phyloP scores from a whole-genome alignment of 225 moss, liverwort and hornwort genomes.

The Polytrichum commune region DNA sequence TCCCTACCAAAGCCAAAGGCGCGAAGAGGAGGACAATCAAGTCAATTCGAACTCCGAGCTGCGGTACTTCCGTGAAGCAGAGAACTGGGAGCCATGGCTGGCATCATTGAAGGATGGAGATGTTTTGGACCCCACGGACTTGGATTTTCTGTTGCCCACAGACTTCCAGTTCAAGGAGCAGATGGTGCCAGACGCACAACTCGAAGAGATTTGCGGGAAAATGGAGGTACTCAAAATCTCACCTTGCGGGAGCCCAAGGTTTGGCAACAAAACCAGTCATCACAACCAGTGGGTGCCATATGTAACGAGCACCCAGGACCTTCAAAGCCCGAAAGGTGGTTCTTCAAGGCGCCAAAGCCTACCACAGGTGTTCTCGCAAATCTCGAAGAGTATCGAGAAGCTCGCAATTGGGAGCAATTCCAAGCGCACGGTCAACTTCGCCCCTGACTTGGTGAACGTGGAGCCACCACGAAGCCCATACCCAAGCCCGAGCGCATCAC shows the following conservation, averaged over 20 bases:
- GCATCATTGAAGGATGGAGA: background rate
- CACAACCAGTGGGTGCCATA: conserved; percentile 7
- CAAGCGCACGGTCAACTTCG: background rate
- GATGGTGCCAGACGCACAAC: background rate
- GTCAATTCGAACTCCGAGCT: background rate
- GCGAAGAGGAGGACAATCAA: background rate
- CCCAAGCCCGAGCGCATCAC: background rate
- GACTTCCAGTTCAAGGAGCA: conserved; percentile 3
- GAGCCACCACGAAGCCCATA: background rate
- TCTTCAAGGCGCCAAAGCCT: background rate
- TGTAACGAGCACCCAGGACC: background rate
- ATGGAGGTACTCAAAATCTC: background rate
- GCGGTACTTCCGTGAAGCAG: conserved; percentile 7
- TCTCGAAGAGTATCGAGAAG: conserved; percentile 2
- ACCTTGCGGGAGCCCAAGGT: background rate
- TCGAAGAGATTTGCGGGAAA: background rate
- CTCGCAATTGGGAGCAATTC: background rate
- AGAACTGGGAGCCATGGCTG: conserved; percentile 11
- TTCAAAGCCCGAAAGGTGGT: conserved; percentile 4
- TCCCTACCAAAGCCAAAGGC: too few relatives aligned
- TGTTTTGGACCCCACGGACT: conserved; percentile 4
- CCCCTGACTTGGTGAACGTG: background rate
- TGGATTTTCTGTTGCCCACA: conserved; percentile 6
- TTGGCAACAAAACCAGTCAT: background rate
- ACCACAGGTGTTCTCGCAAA: conserved; percentile 9